Evolutionary conservation across 768 basidiomycete genomes (phyloP).

Genomic region (Sistotremastrum niveocremeum): DNA sequence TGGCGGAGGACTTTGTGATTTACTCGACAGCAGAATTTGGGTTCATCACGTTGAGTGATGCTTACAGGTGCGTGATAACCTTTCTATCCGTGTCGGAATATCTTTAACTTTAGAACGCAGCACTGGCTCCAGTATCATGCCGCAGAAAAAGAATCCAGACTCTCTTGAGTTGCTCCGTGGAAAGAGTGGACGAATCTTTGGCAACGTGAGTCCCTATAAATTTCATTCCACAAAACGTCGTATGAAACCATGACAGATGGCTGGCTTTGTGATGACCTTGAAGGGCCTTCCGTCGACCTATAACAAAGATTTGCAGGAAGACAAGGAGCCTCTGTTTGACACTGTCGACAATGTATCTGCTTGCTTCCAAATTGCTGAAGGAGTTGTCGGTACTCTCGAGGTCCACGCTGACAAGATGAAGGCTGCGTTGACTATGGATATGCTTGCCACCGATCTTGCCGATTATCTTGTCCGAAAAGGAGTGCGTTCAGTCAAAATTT

Average conservation of each 20-base stretch:
- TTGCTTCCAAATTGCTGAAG: conserved; percentile 85
- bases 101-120: conserved; percentile 24
- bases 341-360: conserved; percentile 80
- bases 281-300: conserved; percentile 98
- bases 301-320: conserved; percentile 98
- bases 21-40: conserved; percentile 98
- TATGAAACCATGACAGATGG: conserved; percentile 45
- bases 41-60: conserved; percentile 91
- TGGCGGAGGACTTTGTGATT: conserved; percentile 93
- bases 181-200: conserved; percentile 90
- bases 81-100: background rate
- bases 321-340: conserved; percentile 96
- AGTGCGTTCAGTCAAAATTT: conserved; percentile 35
- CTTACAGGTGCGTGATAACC: conserved; percentile 64
- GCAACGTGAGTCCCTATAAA: conserved; percentile 43
- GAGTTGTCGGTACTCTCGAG: conserved; percentile 82
- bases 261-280: conserved; percentile 93
- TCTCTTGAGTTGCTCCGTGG: conserved; percentile 91
- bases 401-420: conserved; percentile 86
- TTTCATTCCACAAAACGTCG: background rate
- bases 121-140: conserved; percentile 99
- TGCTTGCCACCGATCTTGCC: conserved; percentile 96
- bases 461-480: conserved; percentile 99
- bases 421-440: conserved; percentile 86
- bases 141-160: conserved; percentile 98